phyloP scores from a whole-genome alignment of 2,329 filamentous ascomycete species.

The Penicillium sumatraense region DNA sequence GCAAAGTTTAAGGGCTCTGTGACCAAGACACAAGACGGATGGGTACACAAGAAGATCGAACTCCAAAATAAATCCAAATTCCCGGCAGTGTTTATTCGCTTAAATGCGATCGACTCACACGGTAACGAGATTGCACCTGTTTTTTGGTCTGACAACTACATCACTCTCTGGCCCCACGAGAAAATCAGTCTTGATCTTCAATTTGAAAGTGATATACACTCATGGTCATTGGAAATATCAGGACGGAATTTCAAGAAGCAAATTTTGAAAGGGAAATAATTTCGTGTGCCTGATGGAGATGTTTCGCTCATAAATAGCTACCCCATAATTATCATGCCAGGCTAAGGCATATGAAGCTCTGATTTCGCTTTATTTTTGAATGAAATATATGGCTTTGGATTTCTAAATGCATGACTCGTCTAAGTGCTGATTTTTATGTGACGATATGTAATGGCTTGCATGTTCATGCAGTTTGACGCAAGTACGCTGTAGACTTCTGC shows the following conservation, averaged over 20 bases:
- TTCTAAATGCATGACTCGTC: neutral
- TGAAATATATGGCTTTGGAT: neutral
- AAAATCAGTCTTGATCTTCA: slow-evolving; percentile 47
- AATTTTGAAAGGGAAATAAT: slow-evolving; percentile 1
- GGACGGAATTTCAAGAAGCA: slow-evolving; percentile 29
- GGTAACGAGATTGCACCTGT: slow-evolving; percentile 56
- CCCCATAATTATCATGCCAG: neutral
- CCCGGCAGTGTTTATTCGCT: slow-evolving; percentile 63
- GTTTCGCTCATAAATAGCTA: neutral
- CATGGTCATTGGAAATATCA: slow-evolving; percentile 22
- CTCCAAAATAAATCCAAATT: slow-evolving; percentile 58
- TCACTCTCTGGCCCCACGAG: slow-evolving; percentile 65
- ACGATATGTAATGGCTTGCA: neutral
- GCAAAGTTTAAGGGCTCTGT: slow-evolving; percentile 23
- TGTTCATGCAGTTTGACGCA: neutral
- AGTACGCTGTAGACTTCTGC: neutral
- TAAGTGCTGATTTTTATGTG: neutral
- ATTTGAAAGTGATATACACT: slow-evolving; percentile 18
- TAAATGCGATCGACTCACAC: slow-evolving; percentile 54
- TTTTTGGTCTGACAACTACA: slow-evolving; percentile 66
- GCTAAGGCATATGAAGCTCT: neutral
- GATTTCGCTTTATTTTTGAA: neutral
- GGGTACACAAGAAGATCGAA: slow-evolving; percentile 36
- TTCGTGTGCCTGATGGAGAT: neutral
- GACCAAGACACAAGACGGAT: neutral